Conservation (phyloP, 805 yeast species). For the Teunomyces funiuensis region DNA sequence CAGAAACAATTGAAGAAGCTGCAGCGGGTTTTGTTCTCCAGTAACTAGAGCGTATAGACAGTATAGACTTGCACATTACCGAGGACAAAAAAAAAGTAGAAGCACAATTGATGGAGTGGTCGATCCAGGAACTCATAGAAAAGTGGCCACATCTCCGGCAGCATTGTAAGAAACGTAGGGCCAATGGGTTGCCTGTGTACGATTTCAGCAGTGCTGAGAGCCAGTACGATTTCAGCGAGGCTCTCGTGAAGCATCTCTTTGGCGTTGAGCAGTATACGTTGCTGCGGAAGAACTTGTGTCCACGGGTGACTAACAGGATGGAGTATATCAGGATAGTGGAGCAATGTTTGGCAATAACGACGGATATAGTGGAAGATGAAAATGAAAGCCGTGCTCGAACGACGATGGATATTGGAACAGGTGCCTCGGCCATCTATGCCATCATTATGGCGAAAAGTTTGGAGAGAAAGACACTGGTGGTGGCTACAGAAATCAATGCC, state of each 20-base stretch:
- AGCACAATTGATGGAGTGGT: too few relatives aligned
- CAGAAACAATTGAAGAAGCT: constrained; percentile 14
- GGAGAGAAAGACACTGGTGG: constrained; percentile 5
- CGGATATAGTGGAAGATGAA: constrained; percentile 1
- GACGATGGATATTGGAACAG: constrained; percentile 21
- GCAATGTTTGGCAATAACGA: constrained; percentile 8
- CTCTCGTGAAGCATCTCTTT: constrained; percentile 13
- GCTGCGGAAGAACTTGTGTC: constrained; percentile 16
- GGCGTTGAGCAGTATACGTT: constrained; percentile 10
- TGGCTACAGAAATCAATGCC: constrained; percentile 18
- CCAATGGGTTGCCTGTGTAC: constrained; percentile 7
- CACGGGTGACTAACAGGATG: constrained; percentile 18
- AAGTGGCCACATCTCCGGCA: constrained; percentile 7
- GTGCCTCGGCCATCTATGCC: constrained; percentile 20
- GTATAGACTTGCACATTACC: too few relatives aligned
- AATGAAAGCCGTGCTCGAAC: background rate
- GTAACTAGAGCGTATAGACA: background rate
- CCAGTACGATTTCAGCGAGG: constrained; percentile 18
- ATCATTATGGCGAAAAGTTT: constrained; percentile 11
- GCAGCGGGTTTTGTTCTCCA: constrained; percentile 7
- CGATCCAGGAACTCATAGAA: constrained; percentile 2
- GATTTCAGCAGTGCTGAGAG: constrained; percentile 13
- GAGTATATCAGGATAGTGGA: constrained; percentile 19
- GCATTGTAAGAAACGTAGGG: constrained; percentile 8
- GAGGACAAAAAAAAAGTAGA: too few relatives aligned